Conservation (phyloP, 129 eudicot species). For the Chrysanthemum lavandulifolium region DNA sequence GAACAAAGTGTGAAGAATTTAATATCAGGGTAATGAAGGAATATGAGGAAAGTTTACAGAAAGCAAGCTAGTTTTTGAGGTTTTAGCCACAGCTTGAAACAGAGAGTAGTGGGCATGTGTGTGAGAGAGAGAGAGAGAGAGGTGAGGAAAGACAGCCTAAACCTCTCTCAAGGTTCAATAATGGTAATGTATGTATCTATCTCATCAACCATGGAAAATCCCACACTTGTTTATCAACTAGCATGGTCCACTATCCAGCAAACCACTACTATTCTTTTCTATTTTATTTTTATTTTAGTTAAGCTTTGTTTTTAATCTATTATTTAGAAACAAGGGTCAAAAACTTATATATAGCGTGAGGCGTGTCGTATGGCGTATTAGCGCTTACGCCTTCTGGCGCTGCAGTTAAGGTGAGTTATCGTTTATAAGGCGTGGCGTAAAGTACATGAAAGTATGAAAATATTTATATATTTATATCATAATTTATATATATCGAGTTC, state of each 20-base stretch:
- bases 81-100: slow-evolving; percentile 9
- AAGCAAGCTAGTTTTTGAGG: background rate
- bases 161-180: background rate
- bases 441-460: too few species aligned
- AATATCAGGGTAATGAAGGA: slow-evolving; percentile 2
- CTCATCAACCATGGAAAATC: slow-evolving; percentile 34
- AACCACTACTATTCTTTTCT: background rate
- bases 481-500: too few species aligned
- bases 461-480: too few species aligned
- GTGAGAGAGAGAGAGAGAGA: slow-evolving; percentile 13
- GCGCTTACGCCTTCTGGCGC: too few species aligned
- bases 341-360: too few species aligned
- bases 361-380: too few species aligned
- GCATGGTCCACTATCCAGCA: slow-evolving; percentile 22
- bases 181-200: background rate
- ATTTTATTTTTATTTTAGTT: background rate
- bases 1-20: slow-evolving; percentile 5
- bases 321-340: too few species aligned
- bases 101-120: slow-evolving; percentile 20
- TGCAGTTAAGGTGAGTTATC: too few species aligned
- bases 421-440: too few species aligned
- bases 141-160: background rate
- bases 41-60: slow-evolving; percentile 4
- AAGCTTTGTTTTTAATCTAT: background rate
- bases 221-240: slow-evolving; percentile 20